Percentiles rank a stretch among this genome's conserved stretches.
phyloP scores from a whole-genome alignment of 2,329 filamentous ascomycete genomes.

The Diaporthe destruens region DNA sequence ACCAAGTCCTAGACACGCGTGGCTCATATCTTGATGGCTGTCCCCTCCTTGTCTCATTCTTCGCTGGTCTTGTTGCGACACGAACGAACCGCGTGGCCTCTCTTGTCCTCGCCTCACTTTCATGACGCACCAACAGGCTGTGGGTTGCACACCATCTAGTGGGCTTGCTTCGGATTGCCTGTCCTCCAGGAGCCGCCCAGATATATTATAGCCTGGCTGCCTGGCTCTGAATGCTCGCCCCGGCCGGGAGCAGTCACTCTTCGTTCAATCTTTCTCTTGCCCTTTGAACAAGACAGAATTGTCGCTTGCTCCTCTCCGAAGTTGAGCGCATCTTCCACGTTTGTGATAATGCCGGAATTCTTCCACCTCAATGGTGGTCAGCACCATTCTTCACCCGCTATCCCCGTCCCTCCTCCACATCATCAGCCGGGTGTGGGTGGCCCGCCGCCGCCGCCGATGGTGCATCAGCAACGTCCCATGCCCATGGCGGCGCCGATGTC shows the following conservation, averaged over 20 bases:
- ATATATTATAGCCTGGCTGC: conserved; percentile 38
- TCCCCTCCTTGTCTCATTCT: conserved; percentile 21
- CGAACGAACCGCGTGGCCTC: conserved; percentile 26
- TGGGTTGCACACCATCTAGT: conserved; percentile 21
- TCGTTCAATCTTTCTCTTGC: background rate
- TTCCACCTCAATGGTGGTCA: conserved; percentile 21
- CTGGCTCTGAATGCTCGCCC: conserved; percentile 32
- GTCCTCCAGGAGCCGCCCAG: background rate
- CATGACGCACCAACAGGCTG: conserved; percentile 4
- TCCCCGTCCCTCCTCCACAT: conserved; percentile 21
- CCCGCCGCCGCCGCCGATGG: conserved; percentile 20
- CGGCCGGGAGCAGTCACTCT: background rate
- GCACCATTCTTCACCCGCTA: background rate
- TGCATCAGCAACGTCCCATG: conserved; percentile 18
- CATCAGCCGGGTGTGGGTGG: conserved; percentile 7
- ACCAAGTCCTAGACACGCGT: conserved; percentile 14
- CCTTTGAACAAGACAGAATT: background rate
- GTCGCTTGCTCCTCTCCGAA: background rate
- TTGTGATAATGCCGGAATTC: conserved; percentile 24
- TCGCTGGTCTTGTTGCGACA: conserved; percentile 4
- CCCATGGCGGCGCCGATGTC: conserved; percentile 13
- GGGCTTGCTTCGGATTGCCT: background rate
- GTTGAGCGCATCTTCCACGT: background rate
- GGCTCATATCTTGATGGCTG: conserved; percentile 10
- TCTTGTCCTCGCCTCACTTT: conserved; percentile 36